These are phyloP conservation scores for Metrosideros polymorpha DNA, from an alignment of 441 rosid genomes.

Conservation along the genomic window DNA sequence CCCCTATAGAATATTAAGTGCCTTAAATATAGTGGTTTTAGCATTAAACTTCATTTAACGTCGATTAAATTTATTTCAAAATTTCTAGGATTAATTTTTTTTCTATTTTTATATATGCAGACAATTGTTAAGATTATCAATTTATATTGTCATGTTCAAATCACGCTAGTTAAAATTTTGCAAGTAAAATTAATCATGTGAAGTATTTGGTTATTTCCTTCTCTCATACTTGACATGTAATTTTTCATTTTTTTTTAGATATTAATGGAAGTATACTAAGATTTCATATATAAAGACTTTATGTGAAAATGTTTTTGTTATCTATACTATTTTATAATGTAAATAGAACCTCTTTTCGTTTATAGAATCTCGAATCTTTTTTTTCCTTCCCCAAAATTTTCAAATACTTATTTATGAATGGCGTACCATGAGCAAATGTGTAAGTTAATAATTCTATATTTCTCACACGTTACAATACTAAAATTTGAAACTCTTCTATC, in stretches of 20 bases:
- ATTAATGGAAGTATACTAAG: not conserved
- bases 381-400: no score
- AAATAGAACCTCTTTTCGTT: not conserved
- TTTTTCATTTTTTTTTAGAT: not conserved
- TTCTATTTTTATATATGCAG: not conserved
- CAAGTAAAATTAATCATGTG: not conserved
- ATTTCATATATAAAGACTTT: not conserved
- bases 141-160: not conserved
- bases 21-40: not conserved
- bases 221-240: not conserved
- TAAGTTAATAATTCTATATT: no score
- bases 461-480: no score
- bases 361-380: not conserved
- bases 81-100: not conserved
- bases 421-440: no score
- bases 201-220: not conserved
- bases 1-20: not conserved
- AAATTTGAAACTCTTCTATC: no score
- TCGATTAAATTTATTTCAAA: not conserved
- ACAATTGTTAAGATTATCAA: not conserved
- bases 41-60: not conserved
- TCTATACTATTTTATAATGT: not conserved
- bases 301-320: not conserved
- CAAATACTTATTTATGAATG: no score
- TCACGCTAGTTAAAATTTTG: no score